A percentile compares a stretch with the other conserved stretches of the same genome.
Evolutionary conservation across 305 asterid genomes (phyloP).

Genomic region (Solanum aculeatissimum): DNA sequence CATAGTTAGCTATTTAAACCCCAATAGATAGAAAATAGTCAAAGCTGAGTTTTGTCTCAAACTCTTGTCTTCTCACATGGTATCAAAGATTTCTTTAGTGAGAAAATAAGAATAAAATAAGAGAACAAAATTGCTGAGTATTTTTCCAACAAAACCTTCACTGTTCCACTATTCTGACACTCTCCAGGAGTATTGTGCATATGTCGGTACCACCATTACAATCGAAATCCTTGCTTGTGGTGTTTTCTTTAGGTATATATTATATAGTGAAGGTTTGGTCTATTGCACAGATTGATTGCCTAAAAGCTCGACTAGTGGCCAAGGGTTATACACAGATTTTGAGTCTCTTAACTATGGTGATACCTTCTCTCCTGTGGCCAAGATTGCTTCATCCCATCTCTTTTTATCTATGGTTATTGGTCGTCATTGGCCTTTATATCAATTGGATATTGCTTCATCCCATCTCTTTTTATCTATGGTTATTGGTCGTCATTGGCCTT

Average conservation of each 20-base stretch:
- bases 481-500: too few species aligned
- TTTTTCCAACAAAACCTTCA: background rate
- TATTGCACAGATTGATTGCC: too few species aligned
- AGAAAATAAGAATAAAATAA: background rate
- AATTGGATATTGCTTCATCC: too few species aligned
- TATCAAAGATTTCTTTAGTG: background rate
- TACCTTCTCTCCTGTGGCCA: too few species aligned
- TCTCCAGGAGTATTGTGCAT: background rate
- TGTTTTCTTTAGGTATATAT: background rate
- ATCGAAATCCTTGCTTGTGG: background rate
- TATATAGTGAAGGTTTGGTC: too few species aligned
- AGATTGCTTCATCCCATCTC: too few species aligned
- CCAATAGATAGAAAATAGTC: background rate
- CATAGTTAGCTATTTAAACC: background rate
- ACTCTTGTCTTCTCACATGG: background rate
- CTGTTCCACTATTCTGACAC: background rate
- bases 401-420: too few species aligned
- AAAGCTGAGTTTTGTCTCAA: background rate
- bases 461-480: too few species aligned
- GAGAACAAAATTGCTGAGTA: background rate
- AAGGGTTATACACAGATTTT: too few species aligned
- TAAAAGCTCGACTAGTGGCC: too few species aligned
- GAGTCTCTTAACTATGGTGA: too few species aligned
- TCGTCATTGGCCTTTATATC: too few species aligned
- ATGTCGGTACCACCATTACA: background rate